A percentile compares a stretch with the other conserved stretches of the same genome.
Evolutionary conservation across 208 protist species (phyloP).

Genomic region (Spongospora subterranea): DNA sequence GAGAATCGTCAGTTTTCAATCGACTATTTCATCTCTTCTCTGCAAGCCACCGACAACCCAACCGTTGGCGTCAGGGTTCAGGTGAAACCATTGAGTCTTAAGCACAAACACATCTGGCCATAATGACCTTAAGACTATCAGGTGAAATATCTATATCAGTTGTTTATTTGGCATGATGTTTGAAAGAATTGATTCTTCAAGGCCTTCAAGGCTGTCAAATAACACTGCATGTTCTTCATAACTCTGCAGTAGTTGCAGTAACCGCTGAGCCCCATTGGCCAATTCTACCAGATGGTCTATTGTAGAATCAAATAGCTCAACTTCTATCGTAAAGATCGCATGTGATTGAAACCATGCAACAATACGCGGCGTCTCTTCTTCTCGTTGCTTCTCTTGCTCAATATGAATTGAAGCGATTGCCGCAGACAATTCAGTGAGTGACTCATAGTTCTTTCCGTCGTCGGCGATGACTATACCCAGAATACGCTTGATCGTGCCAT

Average conservation of each 20-base stretch:
- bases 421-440: background rate
- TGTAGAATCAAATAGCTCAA: background rate
- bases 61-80: too few species aligned
- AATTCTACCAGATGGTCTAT: background rate
- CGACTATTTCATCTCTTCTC: too few species aligned
- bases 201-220: background rate
- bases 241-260: background rate
- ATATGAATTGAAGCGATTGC: background rate
- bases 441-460: background rate
- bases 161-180: too few species aligned
- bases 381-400: background rate
- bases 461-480: background rate
- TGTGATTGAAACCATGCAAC: background rate
- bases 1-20: too few species aligned
- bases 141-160: too few species aligned
- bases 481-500: background rate
- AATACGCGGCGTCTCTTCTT: background rate
- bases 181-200: background rate
- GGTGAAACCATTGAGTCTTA: too few species aligned
- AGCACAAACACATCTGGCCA: too few species aligned
- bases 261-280: background rate
- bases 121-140: too few species aligned
- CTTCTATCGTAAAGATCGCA: background rate
- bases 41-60: too few species aligned
- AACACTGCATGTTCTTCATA: background rate